Evolutionary conservation across 2,329 filamentous ascomycete species (phyloP).

Genomic region (Fusarium sp.): DNA sequence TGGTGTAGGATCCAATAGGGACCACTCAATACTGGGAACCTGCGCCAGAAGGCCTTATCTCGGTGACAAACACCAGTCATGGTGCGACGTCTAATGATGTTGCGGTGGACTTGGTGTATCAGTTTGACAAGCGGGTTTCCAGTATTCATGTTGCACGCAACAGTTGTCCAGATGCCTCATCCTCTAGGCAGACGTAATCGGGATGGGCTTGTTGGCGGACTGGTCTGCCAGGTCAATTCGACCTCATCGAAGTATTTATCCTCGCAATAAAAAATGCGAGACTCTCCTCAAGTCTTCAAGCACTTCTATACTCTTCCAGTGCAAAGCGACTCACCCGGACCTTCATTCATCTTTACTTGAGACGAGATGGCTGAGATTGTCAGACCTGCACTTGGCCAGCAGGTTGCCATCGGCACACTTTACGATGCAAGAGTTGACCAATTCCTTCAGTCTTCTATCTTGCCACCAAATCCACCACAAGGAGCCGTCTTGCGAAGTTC

Average conservation of each 20-base stretch:
- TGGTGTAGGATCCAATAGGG: not conserved
- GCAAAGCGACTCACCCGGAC: fast-evolving
- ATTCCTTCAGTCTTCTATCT: conserved; percentile 17
- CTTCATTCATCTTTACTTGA: not conserved
- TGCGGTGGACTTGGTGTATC: not conserved
- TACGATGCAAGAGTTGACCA: conserved; percentile 28
- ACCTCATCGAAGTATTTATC: not conserved
- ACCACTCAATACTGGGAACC: not conserved
- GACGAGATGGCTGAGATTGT: not conserved
- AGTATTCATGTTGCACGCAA: not conserved
- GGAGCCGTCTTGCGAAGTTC: not conserved
- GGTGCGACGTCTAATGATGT: not conserved
- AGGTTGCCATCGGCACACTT: conserved; percentile 23
- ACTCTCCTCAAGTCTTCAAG: not conserved
- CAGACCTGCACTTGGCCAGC: conserved; percentile 10
- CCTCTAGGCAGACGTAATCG: not conserved
- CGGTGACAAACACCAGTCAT: not conserved
- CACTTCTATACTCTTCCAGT: fast-evolving
- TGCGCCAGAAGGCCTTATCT: not conserved
- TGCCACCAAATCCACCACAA: not conserved
- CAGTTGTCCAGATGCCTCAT: no score
- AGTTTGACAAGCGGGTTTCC: not conserved
- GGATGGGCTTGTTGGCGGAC: no score
- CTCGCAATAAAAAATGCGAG: not conserved
- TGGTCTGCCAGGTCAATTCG: fast-evolving